A percentile compares a stretch with the other conserved stretches of the same genome.
phyloP scores from a whole-genome alignment of 768 basidiomycete genomes.

The Tricholomella constricta region DNA sequence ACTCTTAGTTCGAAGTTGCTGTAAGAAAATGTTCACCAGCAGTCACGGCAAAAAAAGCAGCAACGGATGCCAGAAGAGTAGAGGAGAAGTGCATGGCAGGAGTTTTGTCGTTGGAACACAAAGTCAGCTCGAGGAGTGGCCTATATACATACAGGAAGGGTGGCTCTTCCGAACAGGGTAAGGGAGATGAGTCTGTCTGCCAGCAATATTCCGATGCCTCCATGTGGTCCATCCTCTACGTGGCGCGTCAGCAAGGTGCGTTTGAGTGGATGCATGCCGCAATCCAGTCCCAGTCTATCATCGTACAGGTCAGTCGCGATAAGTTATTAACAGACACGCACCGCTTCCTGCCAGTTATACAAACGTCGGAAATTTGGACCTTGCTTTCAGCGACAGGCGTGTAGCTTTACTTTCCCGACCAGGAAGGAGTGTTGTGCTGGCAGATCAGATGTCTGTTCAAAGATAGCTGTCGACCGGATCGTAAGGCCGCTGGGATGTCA shows the following conservation, averaged over 20 bases:
- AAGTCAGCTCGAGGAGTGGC: too few species aligned
- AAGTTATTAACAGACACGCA: neutral
- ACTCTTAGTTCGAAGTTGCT: neutral
- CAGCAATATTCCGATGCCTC: neutral
- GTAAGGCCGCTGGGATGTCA: neutral
- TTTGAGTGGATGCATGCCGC: neutral
- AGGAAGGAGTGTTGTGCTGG: neutral
- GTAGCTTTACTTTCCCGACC: neutral
- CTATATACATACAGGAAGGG: too few species aligned
- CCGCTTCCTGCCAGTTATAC: neutral
- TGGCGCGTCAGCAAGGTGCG: neutral
- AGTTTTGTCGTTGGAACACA: neutral
- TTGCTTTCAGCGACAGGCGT: neutral
- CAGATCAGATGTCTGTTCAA: neutral
- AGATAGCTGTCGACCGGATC: neutral
- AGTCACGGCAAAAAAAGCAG: neutral
- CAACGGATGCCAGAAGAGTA: neutral
- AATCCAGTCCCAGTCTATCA: neutral
- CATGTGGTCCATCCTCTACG: neutral
- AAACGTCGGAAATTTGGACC: neutral
- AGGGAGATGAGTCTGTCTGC: neutral
- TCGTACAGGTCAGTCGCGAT: neutral
- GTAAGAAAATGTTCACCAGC: neutral
- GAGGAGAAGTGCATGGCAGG: neutral
- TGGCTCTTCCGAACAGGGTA: too few species aligned